These are phyloP conservation scores for Grosmannia serpens DNA, from an alignment of 2,329 filamentous ascomycete genomes.

Conservation along the genomic window DNA sequence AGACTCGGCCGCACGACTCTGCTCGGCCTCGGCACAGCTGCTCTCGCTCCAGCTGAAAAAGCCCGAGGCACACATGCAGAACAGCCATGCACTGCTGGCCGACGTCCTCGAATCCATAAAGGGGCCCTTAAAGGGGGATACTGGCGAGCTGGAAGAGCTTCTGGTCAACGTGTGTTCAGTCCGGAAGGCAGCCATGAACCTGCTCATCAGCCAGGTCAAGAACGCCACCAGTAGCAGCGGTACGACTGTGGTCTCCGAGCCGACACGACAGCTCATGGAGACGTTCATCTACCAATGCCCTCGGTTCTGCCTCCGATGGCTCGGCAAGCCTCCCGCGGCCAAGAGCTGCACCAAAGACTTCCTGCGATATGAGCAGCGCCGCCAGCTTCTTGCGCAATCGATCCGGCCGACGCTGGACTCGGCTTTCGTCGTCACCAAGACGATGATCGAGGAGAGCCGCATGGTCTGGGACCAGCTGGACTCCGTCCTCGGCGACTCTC, in stretches of 20 bases:
- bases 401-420: conserved; percentile 50
- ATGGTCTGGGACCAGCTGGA: conserved; percentile 45
- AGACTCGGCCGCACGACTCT: conserved; percentile 38
- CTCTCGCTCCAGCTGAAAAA: conserved; percentile 42
- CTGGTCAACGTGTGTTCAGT: conserved; percentile 43
- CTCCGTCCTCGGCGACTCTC: conserved; percentile 43
- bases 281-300: conserved; percentile 47
- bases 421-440: conserved; percentile 43
- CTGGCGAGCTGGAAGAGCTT: conserved; percentile 48
- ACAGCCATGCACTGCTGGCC: conserved; percentile 28
- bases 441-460: conserved; percentile 33
- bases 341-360: conserved; percentile 43
- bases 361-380: conserved; percentile 50
- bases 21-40: conserved; percentile 41
- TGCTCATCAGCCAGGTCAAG: conserved; percentile 24
- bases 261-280: conserved; percentile 32
- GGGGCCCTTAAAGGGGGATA: conserved; percentile 46
- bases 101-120: conserved; percentile 44
- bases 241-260: neutral
- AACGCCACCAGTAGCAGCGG: neutral
- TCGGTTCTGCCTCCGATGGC: conserved; percentile 48
- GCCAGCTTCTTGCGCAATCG: conserved; percentile 38
- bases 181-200: conserved; percentile 40
- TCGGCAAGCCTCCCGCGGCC: conserved; percentile 43
- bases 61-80: conserved; percentile 21